These are phyloP conservation scores for Spathaspora gorwiae DNA, from an alignment of 805 yeast species.

Conservation along the genomic window DNA sequence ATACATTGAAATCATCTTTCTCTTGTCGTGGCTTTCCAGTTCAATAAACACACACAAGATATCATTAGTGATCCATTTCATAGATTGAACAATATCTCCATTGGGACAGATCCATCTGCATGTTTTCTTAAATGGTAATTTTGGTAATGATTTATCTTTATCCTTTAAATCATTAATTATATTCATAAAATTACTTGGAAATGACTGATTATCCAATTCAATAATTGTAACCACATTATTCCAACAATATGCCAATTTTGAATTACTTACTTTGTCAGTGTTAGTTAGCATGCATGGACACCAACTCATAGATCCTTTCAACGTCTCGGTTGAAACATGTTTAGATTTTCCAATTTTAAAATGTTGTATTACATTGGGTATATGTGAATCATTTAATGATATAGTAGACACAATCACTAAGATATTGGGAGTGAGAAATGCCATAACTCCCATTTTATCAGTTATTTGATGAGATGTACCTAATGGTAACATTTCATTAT, in stretches of 20 bases:
- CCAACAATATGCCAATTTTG: constrained; percentile 67
- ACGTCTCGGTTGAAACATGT: constrained; percentile 7
- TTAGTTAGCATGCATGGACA: constrained; percentile 42
- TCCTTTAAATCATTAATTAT: constrained; percentile 29
- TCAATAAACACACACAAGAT: constrained; percentile 21
- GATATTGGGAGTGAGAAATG: constrained; percentile 50
- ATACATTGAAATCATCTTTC: constrained; percentile 5
- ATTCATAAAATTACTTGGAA: constrained; percentile 23
- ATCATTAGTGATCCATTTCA: constrained; percentile 50
- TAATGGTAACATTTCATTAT: constrained; percentile 51
- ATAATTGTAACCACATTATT: constrained; percentile 53
- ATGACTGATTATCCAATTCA: constrained; percentile 40
- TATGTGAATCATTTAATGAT: constrained; percentile 33
- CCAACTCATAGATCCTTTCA: constrained; percentile 43
- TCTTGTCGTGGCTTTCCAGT: background rate
- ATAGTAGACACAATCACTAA: constrained; percentile 51
- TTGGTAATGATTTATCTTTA: constrained; percentile 32
- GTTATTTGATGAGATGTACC: constrained; percentile 52
- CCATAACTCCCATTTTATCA: constrained; percentile 56
- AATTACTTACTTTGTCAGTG: constrained; percentile 13
- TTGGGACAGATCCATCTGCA: constrained; percentile 16
- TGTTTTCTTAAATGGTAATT: constrained; percentile 20
- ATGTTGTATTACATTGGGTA: constrained; percentile 40
- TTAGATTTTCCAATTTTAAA: constrained; percentile 49
- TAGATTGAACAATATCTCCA: constrained; percentile 40